A percentile compares a stretch with the other conserved stretches of the same genome.
Evolutionary conservation across 148 eudicot genomes (phyloP).

Genomic region (Arctostaphylos glauca): DNA sequence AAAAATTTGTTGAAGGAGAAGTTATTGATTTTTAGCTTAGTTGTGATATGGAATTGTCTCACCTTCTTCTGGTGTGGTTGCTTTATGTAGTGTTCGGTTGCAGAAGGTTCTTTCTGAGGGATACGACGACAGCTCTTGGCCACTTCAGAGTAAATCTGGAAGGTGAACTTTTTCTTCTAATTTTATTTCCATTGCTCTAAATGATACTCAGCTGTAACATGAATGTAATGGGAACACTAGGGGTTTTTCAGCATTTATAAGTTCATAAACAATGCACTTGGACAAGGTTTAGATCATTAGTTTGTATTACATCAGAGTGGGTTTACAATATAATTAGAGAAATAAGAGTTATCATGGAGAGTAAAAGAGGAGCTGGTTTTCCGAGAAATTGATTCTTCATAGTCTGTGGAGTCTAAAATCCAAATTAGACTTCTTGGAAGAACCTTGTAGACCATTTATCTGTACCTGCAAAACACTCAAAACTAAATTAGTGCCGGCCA

Average conservation of each 20-base stretch:
- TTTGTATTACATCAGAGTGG: not conserved
- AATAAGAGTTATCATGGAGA: not conserved
- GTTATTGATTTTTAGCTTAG: not conserved
- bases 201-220: not conserved
- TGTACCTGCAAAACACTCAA: too few species aligned
- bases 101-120: slow-evolving; percentile 73
- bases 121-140: slow-evolving; percentile 78
- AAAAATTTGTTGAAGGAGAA: not conserved
- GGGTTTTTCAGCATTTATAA: not conserved
- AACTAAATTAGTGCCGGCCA: too few species aligned
- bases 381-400: not conserved
- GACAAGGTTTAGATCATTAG: not conserved
- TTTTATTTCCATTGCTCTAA: not conserved
- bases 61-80: not conserved
- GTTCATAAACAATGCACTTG: not conserved
- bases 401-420: too few species aligned
- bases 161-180: slow-evolving; percentile 37
- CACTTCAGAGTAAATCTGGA: slow-evolving; percentile 77
- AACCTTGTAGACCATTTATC: too few species aligned
- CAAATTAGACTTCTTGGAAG: too few species aligned
- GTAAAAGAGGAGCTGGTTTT: not conserved
- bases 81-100: slow-evolving; percentile 50
- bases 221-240: not conserved
- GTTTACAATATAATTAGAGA: not conserved
- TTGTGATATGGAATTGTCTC: slow-evolving; percentile 1